These are phyloP conservation scores for Periconia sp. DNA, from an alignment of 2,329 filamentous ascomycete genomes.

Conservation along the genomic window DNA sequence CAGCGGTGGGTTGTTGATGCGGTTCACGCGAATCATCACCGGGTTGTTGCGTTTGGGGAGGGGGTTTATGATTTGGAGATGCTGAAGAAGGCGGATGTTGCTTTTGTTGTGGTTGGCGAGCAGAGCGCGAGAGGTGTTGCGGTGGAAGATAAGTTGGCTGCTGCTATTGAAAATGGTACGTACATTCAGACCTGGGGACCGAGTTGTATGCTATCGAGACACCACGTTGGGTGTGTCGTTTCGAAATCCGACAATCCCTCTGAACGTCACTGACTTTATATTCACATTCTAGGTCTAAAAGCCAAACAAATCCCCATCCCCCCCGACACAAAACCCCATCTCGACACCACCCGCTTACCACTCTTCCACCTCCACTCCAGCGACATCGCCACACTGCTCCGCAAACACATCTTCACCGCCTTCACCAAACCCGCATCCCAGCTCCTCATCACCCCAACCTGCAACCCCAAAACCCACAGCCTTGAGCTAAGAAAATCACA, in stretches of 20 bases:
- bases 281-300: slow-evolving; percentile 29
- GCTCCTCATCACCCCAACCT: slow-evolving; percentile 57
- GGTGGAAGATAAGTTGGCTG: slow-evolving; percentile 53
- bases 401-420: slow-evolving; percentile 43
- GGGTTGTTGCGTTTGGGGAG: slow-evolving; percentile 63
- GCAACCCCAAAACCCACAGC: slow-evolving; percentile 52
- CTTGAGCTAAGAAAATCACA: slow-evolving; percentile 54
- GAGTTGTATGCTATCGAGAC: too few relatives aligned
- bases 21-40: slow-evolving; percentile 40
- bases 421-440: slow-evolving; percentile 50
- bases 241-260: too few relatives aligned
- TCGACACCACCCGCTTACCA: slow-evolving; percentile 50
- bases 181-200: too few relatives aligned
- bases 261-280: too few relatives aligned
- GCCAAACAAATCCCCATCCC: slow-evolving; percentile 55
- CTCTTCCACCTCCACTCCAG: slow-evolving; percentile 36
- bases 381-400: slow-evolving; percentile 14
- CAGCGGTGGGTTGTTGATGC: slow-evolving; percentile 54
- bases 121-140: slow-evolving; percentile 49
- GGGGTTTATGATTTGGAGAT: slow-evolving; percentile 61
- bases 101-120: slow-evolving; percentile 59
- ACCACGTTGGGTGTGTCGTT: too few relatives aligned
- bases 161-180: slow-evolving; percentile 40
- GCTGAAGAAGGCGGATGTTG: slow-evolving; percentile 55
- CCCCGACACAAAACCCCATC: slow-evolving; percentile 39